These are phyloP conservation scores for Dactylis glomerata DNA, from an alignment of 176 grass and related monocot genomes.

Conservation along the genomic window DNA sequence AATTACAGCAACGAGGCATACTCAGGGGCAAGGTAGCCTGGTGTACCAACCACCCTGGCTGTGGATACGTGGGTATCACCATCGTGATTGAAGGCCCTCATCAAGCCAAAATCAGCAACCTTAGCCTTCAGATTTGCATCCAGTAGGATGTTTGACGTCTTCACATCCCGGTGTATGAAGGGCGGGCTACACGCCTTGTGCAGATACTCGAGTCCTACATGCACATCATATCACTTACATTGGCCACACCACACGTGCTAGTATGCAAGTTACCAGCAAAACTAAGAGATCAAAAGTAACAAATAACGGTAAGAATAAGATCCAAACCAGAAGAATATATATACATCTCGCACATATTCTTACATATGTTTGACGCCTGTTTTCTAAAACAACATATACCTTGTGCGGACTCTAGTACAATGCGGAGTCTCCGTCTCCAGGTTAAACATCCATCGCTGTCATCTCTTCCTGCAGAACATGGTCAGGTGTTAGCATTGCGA, in stretches of 20 bases:
- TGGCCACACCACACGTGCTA: not conserved
- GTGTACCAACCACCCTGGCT: slow-evolving; percentile 30
- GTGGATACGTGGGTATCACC: slow-evolving; percentile 41
- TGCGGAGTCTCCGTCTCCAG: slow-evolving; percentile 47
- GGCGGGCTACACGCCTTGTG: slow-evolving; percentile 54
- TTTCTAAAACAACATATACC: slow-evolving; percentile 22
- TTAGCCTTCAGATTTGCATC: slow-evolving; percentile 55
- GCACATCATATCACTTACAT: not conserved
- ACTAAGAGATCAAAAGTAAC: not conserved
- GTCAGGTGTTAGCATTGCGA: not conserved
- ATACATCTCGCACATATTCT: not conserved
- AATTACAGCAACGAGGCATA: not conserved
- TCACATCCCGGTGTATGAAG: slow-evolving; percentile 63
- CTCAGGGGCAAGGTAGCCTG: slow-evolving; percentile 61
- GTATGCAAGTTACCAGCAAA: not conserved
- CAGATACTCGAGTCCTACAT: slow-evolving; percentile 58
- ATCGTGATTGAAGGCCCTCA: slow-evolving; percentile 33
- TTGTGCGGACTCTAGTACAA: slow-evolving; percentile 52
- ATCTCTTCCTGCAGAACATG: slow-evolving; percentile 24
- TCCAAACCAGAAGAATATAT: not conserved
- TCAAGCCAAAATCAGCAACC: slow-evolving; percentile 70
- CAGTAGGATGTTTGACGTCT: slow-evolving; percentile 58
- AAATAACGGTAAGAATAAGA: not conserved
- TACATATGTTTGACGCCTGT: not conserved
- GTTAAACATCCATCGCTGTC: slow-evolving; percentile 1